A percentile compares a stretch with the other conserved stretches of the same genome.
These are phyloP conservation scores for Crithidia brevicula DNA, from an alignment of 208 protist genomes.

Conservation along the genomic window DNA sequence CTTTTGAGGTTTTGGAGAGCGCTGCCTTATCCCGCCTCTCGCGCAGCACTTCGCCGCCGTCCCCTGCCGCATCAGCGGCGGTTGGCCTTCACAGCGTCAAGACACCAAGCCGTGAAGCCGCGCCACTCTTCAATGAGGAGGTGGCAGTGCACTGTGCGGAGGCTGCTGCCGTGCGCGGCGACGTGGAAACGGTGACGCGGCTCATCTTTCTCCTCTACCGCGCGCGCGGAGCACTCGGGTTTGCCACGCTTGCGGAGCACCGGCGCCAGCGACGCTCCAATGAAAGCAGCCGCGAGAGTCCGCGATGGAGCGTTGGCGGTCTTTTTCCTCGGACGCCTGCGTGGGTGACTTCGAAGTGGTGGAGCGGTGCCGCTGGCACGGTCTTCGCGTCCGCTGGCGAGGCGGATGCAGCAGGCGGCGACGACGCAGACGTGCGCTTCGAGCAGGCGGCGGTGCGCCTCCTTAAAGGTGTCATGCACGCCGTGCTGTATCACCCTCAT, in stretches of 20 bases:
- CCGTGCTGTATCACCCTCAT: conserved; percentile 33
- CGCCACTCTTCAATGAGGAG: conserved; percentile 43
- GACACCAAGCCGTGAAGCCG: too few species aligned
- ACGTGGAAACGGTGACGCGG: conserved; percentile 64
- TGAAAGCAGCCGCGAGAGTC: neutral
- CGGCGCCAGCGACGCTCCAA: conserved; percentile 16
- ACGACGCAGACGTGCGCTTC: conserved; percentile 31
- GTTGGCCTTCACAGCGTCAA: too few species aligned
- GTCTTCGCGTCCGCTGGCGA: neutral
- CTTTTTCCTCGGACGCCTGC: conserved; percentile 3
- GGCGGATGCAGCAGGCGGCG: neutral
- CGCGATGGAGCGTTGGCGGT: neutral
- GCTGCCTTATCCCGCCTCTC: conserved; percentile 43
- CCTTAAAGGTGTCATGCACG: conserved; percentile 60
- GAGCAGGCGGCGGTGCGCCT: conserved; percentile 51
- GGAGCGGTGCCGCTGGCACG: too few species aligned
- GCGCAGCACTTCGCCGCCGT: neutral
- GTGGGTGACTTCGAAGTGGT: conserved; percentile 8
- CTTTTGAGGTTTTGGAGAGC: conserved; percentile 43
- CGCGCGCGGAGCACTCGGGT: conserved; percentile 39
- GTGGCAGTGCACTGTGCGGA: conserved; percentile 66
- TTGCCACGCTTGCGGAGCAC: conserved; percentile 29
- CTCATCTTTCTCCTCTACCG: conserved; percentile 77
- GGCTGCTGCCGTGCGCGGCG: conserved; percentile 50
- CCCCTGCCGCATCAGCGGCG: neutral